These are phyloP conservation scores for Trichocladium uniseriatum DNA, from an alignment of 495 filamentous ascomycete species.

Conservation along the genomic window DNA sequence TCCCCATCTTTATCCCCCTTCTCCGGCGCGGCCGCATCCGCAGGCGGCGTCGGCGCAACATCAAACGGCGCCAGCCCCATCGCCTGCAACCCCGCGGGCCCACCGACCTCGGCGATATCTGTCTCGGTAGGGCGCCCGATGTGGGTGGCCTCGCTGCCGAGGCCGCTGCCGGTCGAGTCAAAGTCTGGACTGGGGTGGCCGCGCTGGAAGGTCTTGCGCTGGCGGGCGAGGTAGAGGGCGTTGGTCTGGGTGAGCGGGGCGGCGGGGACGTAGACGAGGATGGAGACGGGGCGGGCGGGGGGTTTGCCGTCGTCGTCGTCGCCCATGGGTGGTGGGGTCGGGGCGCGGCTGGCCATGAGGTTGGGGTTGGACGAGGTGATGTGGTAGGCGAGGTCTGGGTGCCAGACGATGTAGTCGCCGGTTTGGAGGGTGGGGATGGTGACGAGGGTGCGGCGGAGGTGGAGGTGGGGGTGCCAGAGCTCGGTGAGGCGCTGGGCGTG, in stretches of 20 bases:
- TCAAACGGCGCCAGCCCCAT: slow-evolving; percentile 43
- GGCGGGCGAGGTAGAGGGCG: slow-evolving; percentile 63
- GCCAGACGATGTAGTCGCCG: slow-evolving; percentile 88
- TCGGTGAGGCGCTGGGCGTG: slow-evolving; percentile 72
- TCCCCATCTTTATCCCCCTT: slow-evolving; percentile 11
- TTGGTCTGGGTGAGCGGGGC: slow-evolving; percentile 75
- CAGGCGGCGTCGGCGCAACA: slow-evolving; percentile 23
- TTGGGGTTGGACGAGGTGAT: slow-evolving; percentile 38
- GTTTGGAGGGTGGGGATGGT: slow-evolving; percentile 67
- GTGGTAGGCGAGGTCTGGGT: slow-evolving; percentile 59
- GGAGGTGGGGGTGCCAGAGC: slow-evolving; percentile 69
- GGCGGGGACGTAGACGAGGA: slow-evolving; percentile 69
- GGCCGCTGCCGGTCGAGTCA: slow-evolving; percentile 40
- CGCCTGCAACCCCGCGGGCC: slow-evolving; percentile 36
- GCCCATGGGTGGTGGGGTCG: slow-evolving; percentile 21
- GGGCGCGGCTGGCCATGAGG: slow-evolving; percentile 28
- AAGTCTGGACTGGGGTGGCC: slow-evolving; percentile 68
- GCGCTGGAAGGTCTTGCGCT: slow-evolving; percentile 59
- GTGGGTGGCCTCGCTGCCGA: slow-evolving; percentile 39
- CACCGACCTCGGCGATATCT: slow-evolving; percentile 39
- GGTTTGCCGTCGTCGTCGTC: slow-evolving; percentile 1
- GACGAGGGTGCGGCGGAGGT: slow-evolving; percentile 64
- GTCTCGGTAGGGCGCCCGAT: slow-evolving; percentile 35
- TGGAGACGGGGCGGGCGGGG: slow-evolving; percentile 19
- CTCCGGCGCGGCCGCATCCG: not conserved